A percentile compares a stretch with the other conserved stretches of the same genome.
These are phyloP conservation scores for Diaporthe citri DNA, from an alignment of 2,329 filamentous ascomycete species.

Conservation along the genomic window DNA sequence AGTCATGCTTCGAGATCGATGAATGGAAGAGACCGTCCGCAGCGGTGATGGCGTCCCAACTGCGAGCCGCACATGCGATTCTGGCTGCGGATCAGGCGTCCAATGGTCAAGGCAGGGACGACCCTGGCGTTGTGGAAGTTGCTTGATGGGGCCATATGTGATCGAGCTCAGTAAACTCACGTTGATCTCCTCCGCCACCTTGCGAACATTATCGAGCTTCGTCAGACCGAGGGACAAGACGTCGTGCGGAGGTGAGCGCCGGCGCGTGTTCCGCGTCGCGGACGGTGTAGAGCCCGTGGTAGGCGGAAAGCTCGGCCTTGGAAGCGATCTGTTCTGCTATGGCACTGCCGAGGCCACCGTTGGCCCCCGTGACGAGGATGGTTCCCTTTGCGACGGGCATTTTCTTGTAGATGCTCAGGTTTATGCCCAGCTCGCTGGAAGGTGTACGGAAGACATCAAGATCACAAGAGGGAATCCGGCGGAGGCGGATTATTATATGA, in stretches of 20 bases:
- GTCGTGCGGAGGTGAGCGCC: background rate
- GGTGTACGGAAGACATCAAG: background rate
- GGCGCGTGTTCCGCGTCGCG: background rate
- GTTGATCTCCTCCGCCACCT: too few species aligned
- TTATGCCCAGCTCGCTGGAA: background rate
- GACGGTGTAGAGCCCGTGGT: background rate
- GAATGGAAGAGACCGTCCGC: too few species aligned
- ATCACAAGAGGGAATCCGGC: background rate
- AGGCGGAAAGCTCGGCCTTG: background rate
- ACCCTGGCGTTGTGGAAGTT: too few species aligned
- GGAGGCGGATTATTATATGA: background rate
- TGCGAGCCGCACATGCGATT: too few species aligned
- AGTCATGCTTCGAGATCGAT: too few species aligned
- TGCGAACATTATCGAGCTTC: too few species aligned
- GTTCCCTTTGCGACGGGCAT: background rate
- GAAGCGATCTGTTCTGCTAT: background rate
- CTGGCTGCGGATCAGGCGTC: too few species aligned
- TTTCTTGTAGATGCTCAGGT: background rate
- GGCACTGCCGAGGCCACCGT: constrained; percentile 1
- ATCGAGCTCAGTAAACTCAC: too few species aligned
- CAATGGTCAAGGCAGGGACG: too few species aligned
- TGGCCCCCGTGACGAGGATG: constrained; percentile 3
- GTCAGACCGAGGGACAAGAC: too few species aligned
- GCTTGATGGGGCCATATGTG: too few species aligned
- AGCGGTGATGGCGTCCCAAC: too few species aligned